These are phyloP conservation scores for Aspergillus coremiiformis DNA, from an alignment of 495 filamentous ascomycete species.

Conservation along the genomic window DNA sequence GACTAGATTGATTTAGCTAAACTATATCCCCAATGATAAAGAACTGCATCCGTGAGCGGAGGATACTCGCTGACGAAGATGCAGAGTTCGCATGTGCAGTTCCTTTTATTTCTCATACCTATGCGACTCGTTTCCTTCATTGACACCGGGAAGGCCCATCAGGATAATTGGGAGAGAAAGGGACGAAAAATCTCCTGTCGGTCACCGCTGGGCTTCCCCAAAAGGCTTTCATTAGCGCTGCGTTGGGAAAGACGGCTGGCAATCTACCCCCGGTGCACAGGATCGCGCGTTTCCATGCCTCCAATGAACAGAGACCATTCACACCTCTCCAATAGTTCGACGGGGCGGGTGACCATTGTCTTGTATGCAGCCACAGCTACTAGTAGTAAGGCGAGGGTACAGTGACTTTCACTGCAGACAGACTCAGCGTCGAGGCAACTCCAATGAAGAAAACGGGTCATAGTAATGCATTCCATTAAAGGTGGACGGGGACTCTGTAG, in stretches of 20 bases:
- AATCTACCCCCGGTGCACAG: constrained; percentile 9
- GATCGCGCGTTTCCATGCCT: constrained; percentile 6
- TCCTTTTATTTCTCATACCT: no score
- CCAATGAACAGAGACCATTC: constrained; percentile 13
- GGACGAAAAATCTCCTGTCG: no score
- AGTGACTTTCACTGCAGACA: neutral
- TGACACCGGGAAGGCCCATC: no score
- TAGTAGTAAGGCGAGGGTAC: neutral
- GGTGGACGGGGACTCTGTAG: neutral
- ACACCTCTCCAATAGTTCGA: constrained; percentile 9
- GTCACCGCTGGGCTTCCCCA: no score
- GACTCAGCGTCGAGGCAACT: constrained; percentile 2
- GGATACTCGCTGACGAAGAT: no score
- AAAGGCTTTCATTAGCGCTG: no score
- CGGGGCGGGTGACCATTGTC: neutral
- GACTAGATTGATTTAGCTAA: no score
- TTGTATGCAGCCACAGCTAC: constrained; percentile 5
- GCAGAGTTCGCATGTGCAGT: no score
- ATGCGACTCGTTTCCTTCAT: no score
- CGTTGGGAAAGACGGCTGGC: constrained; percentile 2
- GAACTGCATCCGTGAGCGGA: no score
- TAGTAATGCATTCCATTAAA: constrained; percentile 6
- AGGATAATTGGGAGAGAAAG: no score
- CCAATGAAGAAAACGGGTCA: constrained; percentile 7
- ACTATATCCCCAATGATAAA: no score